Evolutionary conservation across 2,329 filamentous ascomycete genomes (phyloP), one percentile per base, ranked within the genome.

Genomic region (Penicillium sp.): DNA sequence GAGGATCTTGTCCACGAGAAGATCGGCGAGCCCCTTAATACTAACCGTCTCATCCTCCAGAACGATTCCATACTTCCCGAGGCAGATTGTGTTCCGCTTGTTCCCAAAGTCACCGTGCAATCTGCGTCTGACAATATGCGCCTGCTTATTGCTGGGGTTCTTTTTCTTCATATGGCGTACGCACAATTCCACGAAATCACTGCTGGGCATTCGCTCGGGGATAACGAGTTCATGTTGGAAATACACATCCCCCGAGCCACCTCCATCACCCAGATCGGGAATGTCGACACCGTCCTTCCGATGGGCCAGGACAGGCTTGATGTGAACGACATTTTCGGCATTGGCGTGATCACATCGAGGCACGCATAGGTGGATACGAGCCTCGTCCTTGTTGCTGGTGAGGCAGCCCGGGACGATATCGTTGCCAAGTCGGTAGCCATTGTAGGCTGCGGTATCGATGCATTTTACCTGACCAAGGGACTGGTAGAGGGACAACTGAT

Each of bases 301-400:
- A 31, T 88, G 86, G 4, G 87, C 86, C 15, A 96, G 83, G 43
- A 97, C 88, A 0, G 93, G 93, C 6, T 86, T 86, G 55, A 97
- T 94, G 70, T 85, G 88, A 6, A 97, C 88, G 0, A 90, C 83
- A 71, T 81, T 65, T 70, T 72, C 50, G 78, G 80, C 72, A 39
- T 77, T 77, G 53, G 75, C 73, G 12, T 20, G 6, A 8, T 2
- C 0, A 31, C 50, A 53, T 5, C 37, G 50, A 53, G 50, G 50
- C 38, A 20, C 92, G 67, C 94, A 97, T 69, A 91, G 96, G 73
- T 98, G 94, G 6, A 98, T 81, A 0, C 86, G 86, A 20, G 79
- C 78, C 25, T 83, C 73, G 25, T 88, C 3, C 6, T 2, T 80
- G 0, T 79, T 78, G 0, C 90, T 12, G n/a, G 39, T 96, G 28